Percentiles rank a stretch among this genome's conserved stretches.
These are phyloP conservation scores for Emergomyces africanus DNA, from an alignment of 2,329 filamentous ascomycete species.

Conservation along the genomic window DNA sequence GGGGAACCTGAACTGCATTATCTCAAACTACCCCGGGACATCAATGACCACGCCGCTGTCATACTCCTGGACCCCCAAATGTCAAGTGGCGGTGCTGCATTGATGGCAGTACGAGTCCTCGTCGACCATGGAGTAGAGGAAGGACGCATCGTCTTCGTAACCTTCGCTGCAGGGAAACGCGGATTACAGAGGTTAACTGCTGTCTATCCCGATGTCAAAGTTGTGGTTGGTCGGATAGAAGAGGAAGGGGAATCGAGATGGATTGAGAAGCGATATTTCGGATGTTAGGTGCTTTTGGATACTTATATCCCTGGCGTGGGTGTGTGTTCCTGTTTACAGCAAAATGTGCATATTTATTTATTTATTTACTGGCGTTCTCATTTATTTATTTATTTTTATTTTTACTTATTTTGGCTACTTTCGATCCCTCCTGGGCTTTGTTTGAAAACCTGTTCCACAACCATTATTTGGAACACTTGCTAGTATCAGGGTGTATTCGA, in stretches of 20 bases:
- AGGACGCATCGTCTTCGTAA: constrained; percentile 79
- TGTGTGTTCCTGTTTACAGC: neutral
- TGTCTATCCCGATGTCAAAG: constrained; percentile 76
- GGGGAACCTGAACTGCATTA: constrained; percentile 92
- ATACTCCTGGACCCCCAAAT: constrained; percentile 88
- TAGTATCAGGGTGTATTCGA: neutral
- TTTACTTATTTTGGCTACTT: no score
- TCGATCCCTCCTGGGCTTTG: neutral
- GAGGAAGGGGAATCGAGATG: constrained; percentile 74
- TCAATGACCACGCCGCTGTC: constrained; percentile 64
- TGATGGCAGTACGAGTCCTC: constrained; percentile 95
- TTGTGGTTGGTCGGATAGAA: constrained; percentile 73
- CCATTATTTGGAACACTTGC: neutral
- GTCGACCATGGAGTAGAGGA: constrained; percentile 84
- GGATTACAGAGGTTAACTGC: constrained; percentile 75
- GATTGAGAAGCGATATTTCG: constrained; percentile 81
- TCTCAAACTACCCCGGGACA: constrained; percentile 61
- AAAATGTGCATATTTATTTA: neutral
- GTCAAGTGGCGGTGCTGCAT: constrained; percentile 68
- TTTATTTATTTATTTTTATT: neutral
- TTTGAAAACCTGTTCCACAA: no score
- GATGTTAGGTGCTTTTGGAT: constrained; percentile 46
- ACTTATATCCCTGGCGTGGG: neutral
- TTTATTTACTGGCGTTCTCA: no score
- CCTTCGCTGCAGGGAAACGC: constrained; percentile 74